Evolutionary conservation across 306 rosid genomes (phyloP).

Genomic region (Lupinus albus): DNA sequence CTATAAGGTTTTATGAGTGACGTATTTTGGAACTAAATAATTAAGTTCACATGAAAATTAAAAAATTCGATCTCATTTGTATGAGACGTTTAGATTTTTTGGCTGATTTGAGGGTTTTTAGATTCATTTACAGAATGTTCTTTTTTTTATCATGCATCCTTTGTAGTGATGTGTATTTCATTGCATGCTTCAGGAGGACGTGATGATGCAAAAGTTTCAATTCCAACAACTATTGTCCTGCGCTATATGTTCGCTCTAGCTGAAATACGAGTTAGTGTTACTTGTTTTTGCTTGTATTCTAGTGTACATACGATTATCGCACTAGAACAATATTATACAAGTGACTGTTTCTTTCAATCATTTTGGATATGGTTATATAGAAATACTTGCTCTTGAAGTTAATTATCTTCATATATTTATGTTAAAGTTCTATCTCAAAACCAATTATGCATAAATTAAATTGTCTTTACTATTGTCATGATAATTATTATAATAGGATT

Average conservation of each 20-base stretch:
- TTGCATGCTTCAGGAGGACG: slow-evolving; percentile 72
- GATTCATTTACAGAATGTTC: slow-evolving; percentile 34
- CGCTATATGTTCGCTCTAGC: slow-evolving; percentile 82
- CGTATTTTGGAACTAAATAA: slow-evolving; percentile 26
- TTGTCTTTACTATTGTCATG: background rate
- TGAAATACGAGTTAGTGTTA: slow-evolving; percentile 73
- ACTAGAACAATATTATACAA: slow-evolving; percentile 30
- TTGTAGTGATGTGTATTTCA: slow-evolving; percentile 34
- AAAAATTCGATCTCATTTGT: slow-evolving; percentile 20
- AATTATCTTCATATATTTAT: background rate
- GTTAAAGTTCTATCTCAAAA: no score
- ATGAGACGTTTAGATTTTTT: slow-evolving; percentile 19
- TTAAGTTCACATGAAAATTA: no score
- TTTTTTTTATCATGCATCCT: slow-evolving; percentile 32
- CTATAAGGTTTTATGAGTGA: background rate
- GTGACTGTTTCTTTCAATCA: slow-evolving; percentile 6
- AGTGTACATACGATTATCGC: slow-evolving; percentile 30
- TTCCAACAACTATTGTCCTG: slow-evolving; percentile 84
- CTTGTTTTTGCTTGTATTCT: slow-evolving; percentile 31
- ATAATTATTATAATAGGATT: slow-evolving; percentile 13
- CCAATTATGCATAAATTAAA: background rate
- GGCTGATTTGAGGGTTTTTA: slow-evolving; percentile 33
- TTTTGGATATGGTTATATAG: slow-evolving; percentile 26
- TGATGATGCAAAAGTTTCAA: slow-evolving; percentile 76
- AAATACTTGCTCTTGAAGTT: slow-evolving; percentile 15